Evolutionary conservation across 257 asterid species (phyloP).

Genomic region (Penstemon newberryi): DNA sequence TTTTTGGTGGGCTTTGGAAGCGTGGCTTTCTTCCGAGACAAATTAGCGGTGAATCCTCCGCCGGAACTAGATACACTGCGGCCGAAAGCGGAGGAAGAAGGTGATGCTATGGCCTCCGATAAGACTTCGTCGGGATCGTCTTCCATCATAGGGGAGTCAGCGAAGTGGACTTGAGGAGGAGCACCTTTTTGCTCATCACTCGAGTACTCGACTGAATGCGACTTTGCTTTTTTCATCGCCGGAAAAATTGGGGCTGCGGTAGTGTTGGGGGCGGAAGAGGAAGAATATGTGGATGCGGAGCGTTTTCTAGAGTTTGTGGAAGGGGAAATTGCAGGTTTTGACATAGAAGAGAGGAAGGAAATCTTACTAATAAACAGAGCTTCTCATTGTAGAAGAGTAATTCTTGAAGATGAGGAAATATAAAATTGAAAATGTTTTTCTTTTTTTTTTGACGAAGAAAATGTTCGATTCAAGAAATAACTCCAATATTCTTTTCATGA

Average conservation of each 20-base stretch:
- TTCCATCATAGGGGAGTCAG: slow-evolving; percentile 43
- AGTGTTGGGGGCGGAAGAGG: slow-evolving; percentile 26
- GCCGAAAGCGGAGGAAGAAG: slow-evolving; percentile 45
- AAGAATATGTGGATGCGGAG: slow-evolving; percentile 20
- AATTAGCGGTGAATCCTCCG: slow-evolving; percentile 66
- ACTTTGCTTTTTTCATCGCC: slow-evolving; percentile 48
- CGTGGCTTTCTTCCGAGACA: slow-evolving; percentile 74
- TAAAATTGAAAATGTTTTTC: too few species aligned
- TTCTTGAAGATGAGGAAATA: too few species aligned
- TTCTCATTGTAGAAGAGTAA: slow-evolving; percentile 19
- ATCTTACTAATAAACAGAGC: slow-evolving; percentile 9
- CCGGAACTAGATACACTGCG: slow-evolving; percentile 36
- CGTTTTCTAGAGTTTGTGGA: slow-evolving; percentile 34
- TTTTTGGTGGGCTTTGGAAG: slow-evolving; percentile 84
- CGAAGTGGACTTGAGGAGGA: slow-evolving; percentile 34
- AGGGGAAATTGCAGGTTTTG: slow-evolving; percentile 20
- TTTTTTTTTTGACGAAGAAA: too few species aligned
- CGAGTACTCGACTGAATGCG: slow-evolving; percentile 36
- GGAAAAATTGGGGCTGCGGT: slow-evolving; percentile 22
- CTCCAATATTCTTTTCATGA: too few species aligned
- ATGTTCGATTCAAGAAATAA: too few species aligned
- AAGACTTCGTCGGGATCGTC: slow-evolving; percentile 57
- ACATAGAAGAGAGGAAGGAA: slow-evolving; percentile 34
- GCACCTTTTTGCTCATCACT: slow-evolving; percentile 30
- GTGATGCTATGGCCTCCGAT: slow-evolving; percentile 38